Percentiles rank a stretch among this genome's conserved stretches.
phyloP scores from a whole-genome alignment of 768 basidiomycete species.

The Pleurotus djamor region DNA sequence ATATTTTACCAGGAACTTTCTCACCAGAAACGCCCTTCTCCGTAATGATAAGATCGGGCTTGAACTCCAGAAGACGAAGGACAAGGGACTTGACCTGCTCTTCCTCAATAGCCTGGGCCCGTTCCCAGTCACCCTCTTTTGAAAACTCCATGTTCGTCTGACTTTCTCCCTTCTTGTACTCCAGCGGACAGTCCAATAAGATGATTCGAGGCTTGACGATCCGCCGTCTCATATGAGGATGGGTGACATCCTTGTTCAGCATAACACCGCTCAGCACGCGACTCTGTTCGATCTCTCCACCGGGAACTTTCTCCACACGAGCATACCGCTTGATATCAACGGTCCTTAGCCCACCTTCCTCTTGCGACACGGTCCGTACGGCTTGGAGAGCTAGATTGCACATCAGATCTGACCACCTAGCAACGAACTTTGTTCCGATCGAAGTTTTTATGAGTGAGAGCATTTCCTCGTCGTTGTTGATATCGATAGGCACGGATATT shows the following conservation, averaged over 20 bases:
- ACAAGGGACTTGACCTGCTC: conserved; percentile 92
- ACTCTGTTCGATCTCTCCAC: conserved; percentile 95
- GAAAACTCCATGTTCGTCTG: conserved; percentile 99
- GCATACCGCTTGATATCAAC: conserved; percentile 99
- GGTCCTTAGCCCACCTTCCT: conserved; percentile 75
- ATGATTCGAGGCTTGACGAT: conserved; percentile 90
- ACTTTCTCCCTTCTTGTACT: conserved; percentile 98
- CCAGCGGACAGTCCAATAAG: conserved; percentile 90
- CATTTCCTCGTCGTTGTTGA: conserved; percentile 85
- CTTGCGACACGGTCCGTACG: conserved; percentile 82
- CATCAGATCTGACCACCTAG: conserved; percentile 97
- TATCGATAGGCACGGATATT: conserved; percentile 90
- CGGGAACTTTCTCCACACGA: conserved; percentile 95
- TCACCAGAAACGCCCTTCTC: conserved; percentile 97
- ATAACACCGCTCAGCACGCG: conserved; percentile 87
- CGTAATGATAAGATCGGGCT: conserved; percentile 92
- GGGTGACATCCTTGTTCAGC: conserved; percentile 99
- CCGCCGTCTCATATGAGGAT: conserved; percentile 92
- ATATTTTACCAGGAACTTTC: conserved; percentile 20
- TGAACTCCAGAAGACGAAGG: conserved; percentile 84
- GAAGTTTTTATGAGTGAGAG: conserved; percentile 96
- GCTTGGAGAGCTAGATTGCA: conserved; percentile 92
- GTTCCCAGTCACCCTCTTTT: conserved; percentile 90
- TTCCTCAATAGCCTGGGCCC: conserved; percentile 93
- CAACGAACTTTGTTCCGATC: conserved; percentile 97